A percentile compares a stretch with the other conserved stretches of the same genome.
These are phyloP conservation scores for Pinus albicaulis DNA, from an alignment of 75 land plant genomes.

Conservation along the genomic window DNA sequence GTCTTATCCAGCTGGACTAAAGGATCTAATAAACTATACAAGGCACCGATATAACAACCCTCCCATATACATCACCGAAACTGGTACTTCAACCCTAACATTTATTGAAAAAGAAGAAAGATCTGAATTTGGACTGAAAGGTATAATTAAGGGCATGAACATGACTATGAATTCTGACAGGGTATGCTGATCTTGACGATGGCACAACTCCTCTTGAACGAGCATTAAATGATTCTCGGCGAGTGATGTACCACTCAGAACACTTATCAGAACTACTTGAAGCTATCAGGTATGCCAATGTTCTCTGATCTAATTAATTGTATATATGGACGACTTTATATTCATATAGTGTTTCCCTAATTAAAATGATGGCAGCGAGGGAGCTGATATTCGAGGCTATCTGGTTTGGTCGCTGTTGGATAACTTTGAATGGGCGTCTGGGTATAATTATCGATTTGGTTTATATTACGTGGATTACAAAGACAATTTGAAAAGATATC, in stretches of 20 bases:
- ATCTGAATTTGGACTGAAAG: not conserved
- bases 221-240: not conserved
- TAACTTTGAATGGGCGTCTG: constrained; percentile 55
- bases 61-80: constrained; percentile 33
- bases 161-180: not conserved
- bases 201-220: not conserved
- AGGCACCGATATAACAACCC: constrained; percentile 21
- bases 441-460: constrained; percentile 51
- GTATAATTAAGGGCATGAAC: too few relatives aligned
- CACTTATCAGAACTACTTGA: not conserved
- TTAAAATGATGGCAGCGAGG: constrained; percentile 20
- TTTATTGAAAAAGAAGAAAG: too few relatives aligned
- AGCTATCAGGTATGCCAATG: not conserved
- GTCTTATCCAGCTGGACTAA: constrained; percentile 30
- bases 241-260: not conserved
- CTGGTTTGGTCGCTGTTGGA: constrained; percentile 65
- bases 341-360: not conserved
- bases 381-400: constrained; percentile 46
- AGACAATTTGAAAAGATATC: constrained; percentile 32
- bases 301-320: not conserved
- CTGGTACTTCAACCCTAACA: constrained; percentile 6
- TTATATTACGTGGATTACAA: constrained; percentile 51
- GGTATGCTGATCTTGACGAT: constrained; percentile 10
- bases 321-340: not conserved
- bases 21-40: constrained; percentile 11